Base-by-base conservation (phyloP, 129 eudicot species). In the Flaveria linearis region DNA sequence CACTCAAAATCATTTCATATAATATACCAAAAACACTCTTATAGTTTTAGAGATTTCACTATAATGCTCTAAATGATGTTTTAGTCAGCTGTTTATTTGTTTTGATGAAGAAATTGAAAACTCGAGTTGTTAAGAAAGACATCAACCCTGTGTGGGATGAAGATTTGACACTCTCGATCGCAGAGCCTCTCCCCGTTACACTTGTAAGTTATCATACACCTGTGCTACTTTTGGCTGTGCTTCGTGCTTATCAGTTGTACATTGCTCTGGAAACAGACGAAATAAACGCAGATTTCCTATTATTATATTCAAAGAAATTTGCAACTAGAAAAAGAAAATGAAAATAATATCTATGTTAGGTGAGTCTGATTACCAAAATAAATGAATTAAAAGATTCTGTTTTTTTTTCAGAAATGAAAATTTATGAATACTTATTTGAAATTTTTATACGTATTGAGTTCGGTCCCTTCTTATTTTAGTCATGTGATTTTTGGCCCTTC, bases 61-160 rank as follows among this genome's bases (percentile, higher is more conserved):
- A 0, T 20, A 20, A 20, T 20, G 22, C 22, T 20, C 22, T 20
- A 50, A 50, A 50, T 50, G 20, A 20, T 16, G 1, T 50, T 53
- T 14, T 17, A 18, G 3, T 64, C 0, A 39, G 50, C 12, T 25
- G 2, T 2, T 16, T 60, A 15, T 1, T 16, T 9, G 0, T 25
- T 74, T 61, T 74, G 45, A 30, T 52, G 82, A 82, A 93, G 98
- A 90, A 88, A 81, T 47, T 90, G 68, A 90, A 93, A 88, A 93
- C 98, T 58, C 84, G 88, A 14, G 96, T 88, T 56, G 87, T 90
- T 75, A 88, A 66, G 73, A 85, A 87, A 45, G 84, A 84, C 76
- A 10, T 91, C 13, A 93, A 93, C 60, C 98, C 98, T 0, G 96
- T 79, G 75, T 93, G 98, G 98, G 81, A 93, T 69, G 97, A 93